These are phyloP conservation scores for Paraconiothyrium brasiliense DNA, from an alignment of 2,329 filamentous ascomycete species.

Conservation along the genomic window DNA sequence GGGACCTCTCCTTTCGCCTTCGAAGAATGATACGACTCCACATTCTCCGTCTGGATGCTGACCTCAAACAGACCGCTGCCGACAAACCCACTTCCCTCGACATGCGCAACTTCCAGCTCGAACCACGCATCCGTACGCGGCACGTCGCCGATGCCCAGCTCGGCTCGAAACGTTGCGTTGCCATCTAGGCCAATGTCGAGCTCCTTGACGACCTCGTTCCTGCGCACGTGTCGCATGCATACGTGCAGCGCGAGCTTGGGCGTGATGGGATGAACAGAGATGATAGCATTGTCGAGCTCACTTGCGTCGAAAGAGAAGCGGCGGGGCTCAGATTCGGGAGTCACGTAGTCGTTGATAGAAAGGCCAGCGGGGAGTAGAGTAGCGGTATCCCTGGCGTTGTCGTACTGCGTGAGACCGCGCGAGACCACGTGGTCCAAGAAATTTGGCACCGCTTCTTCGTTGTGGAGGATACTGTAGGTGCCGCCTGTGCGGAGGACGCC, in stretches of 20 bases:
- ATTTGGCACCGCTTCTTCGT: conserved; percentile 19
- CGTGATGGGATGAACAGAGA: conserved; percentile 30
- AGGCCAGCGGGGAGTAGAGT: conserved; percentile 30
- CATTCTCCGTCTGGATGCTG: conserved; percentile 28
- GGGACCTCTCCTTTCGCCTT: background rate
- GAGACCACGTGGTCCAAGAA: conserved; percentile 34
- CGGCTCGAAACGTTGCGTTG: conserved; percentile 28
- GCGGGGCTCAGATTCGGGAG: conserved; percentile 27
- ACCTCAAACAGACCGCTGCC: conserved; percentile 34
- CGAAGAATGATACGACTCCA: conserved; percentile 4
- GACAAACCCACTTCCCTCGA: conserved; percentile 21
- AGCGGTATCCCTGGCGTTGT: conserved; percentile 35
- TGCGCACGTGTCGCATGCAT: conserved; percentile 28
- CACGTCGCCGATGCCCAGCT: conserved; percentile 28
- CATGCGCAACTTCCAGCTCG: conserved; percentile 33
- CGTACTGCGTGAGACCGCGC: conserved; percentile 33
- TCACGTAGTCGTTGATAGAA: conserved; percentile 30
- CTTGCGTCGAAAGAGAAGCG: conserved; percentile 32
- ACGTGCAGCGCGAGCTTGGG: conserved; percentile 25
- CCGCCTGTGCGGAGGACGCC: conserved; percentile 33
- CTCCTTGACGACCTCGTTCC: conserved; percentile 29
- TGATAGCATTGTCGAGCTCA: conserved; percentile 24
- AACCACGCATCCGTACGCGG: conserved; percentile 36
- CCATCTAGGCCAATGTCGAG: conserved; percentile 27
- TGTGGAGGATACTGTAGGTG: conserved; percentile 32